Conservation (phyloP, 192 early-diverging fungal genomes). For the Cladochytrium replicatum region DNA sequence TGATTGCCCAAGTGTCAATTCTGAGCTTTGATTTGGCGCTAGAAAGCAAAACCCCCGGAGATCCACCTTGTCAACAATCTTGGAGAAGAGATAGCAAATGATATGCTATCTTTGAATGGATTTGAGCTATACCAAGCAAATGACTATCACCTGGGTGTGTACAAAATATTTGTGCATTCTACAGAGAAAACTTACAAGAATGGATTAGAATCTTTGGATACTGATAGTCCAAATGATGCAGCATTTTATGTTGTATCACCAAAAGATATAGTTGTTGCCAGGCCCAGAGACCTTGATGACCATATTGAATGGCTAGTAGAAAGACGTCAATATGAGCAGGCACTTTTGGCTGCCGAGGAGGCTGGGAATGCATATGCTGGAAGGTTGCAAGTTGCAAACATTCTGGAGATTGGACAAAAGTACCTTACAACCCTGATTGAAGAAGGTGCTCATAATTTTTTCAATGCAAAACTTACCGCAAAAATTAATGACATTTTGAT, state of each 20-base stretch:
- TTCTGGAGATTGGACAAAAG: conserved; percentile 71
- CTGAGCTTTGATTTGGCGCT: conserved; percentile 4
- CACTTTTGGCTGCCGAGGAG: conserved; percentile 53
- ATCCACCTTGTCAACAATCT: conserved; percentile 74
- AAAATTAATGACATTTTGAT: conserved; percentile 6
- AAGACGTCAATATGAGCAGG: conserved; percentile 67
- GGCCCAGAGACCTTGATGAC: conserved; percentile 80
- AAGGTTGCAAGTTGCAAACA: conserved; percentile 27
- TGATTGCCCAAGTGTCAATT: conserved; percentile 2
- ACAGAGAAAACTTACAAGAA: conserved; percentile 6
- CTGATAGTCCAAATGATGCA: conserved; percentile 42
- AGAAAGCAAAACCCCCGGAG: conserved; percentile 66
- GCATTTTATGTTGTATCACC: conserved; percentile 90
- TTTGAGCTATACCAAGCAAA: conserved; percentile 83
- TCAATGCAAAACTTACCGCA: conserved; percentile 9
- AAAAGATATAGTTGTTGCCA: conserved; percentile 85
- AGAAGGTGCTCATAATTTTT: conserved; percentile 24
- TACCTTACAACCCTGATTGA: conserved; percentile 70
- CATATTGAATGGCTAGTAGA: conserved; percentile 92
- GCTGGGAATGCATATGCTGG: conserved; percentile 34
- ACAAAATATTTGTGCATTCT: conserved; percentile 15
- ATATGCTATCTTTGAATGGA: conserved; percentile 76
- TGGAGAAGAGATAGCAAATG: conserved; percentile 79
- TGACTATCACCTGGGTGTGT: conserved; percentile 79
- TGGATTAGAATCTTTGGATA: not conserved